These are phyloP conservation scores for Mycena capillaripes DNA, from an alignment of 768 basidiomycete genomes.

Conservation along the genomic window DNA sequence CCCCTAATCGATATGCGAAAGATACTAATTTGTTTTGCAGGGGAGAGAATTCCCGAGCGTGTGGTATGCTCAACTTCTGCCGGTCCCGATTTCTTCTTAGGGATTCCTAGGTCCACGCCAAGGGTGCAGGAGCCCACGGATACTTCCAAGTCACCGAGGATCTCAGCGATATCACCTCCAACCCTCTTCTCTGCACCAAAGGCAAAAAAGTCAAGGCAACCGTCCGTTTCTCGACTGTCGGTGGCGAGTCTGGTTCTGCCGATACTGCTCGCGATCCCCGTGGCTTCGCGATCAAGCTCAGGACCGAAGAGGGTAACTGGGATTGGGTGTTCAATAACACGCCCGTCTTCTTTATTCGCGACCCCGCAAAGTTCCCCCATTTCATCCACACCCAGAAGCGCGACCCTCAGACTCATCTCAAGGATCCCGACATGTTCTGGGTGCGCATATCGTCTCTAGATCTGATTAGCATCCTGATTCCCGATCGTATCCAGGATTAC, in stretches of 20 bases:
- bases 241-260: slow-evolving; percentile 89
- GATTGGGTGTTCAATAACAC: slow-evolving; percentile 97
- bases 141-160: slow-evolving; percentile 92
- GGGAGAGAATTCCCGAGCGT: slow-evolving; percentile 95
- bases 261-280: slow-evolving; percentile 95
- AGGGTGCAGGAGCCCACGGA: slow-evolving; percentile 94
- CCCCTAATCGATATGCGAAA: not conserved
- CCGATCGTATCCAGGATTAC: slow-evolving; percentile 74
- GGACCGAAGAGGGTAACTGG: slow-evolving; percentile 91
- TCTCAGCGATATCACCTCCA: slow-evolving; percentile 85
- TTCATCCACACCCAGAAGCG: slow-evolving; percentile 96
- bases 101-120: slow-evolving; percentile 83
- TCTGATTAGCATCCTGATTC: slow-evolving; percentile 32
- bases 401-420: slow-evolving; percentile 92
- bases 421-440: slow-evolving; percentile 91
- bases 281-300: slow-evolving; percentile 93
- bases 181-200: slow-evolving; percentile 72
- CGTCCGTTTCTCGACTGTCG: slow-evolving; percentile 94
- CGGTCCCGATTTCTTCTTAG: slow-evolving; percentile 44
- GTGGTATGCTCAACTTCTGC: slow-evolving; percentile 64
- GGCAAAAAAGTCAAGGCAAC: slow-evolving; percentile 82
- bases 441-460: slow-evolving; percentile 49
- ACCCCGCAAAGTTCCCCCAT: slow-evolving; percentile 92
- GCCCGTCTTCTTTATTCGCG: slow-evolving; percentile 91
- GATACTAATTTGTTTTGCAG: not conserved